phyloP scores from a whole-genome alignment of 495 filamentous ascomycete genomes.

The Xylaria flabelliformis region DNA sequence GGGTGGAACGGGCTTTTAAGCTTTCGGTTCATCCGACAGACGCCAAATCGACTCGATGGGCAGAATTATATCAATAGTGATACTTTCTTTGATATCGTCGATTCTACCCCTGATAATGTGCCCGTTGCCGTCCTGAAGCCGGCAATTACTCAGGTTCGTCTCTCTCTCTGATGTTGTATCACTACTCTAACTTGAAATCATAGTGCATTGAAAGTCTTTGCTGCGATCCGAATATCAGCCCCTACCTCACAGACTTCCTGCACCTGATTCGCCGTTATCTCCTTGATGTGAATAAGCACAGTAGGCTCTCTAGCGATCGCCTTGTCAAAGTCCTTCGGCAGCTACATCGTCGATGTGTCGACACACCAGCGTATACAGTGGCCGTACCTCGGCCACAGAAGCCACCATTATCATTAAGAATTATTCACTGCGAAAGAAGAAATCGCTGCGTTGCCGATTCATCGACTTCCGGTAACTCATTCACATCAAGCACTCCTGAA shows the following conservation, averaged over 20 bases:
- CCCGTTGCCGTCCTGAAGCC: neutral
- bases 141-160: neutral
- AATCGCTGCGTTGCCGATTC: neutral
- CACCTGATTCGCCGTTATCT: neutral
- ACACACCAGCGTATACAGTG: constrained; percentile 8
- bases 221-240: neutral
- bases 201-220: constrained; percentile 3
- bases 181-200: neutral
- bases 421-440: neutral
- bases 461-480: neutral
- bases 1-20: neutral
- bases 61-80: neutral
- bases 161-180: neutral
- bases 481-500: neutral
- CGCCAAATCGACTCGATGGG: neutral
- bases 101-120: neutral
- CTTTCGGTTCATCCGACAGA: neutral
- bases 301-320: neutral
- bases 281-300: constrained; percentile 8
- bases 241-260: neutral
- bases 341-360: neutral
- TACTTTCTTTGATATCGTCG: neutral
- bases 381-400: constrained; percentile 14
- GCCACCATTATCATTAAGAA: neutral
- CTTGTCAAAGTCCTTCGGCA: constrained; percentile 5